Evolutionary conservation across 768 basidiomycete genomes (phyloP).

Genomic region (Termitomyces sp.): DNA sequence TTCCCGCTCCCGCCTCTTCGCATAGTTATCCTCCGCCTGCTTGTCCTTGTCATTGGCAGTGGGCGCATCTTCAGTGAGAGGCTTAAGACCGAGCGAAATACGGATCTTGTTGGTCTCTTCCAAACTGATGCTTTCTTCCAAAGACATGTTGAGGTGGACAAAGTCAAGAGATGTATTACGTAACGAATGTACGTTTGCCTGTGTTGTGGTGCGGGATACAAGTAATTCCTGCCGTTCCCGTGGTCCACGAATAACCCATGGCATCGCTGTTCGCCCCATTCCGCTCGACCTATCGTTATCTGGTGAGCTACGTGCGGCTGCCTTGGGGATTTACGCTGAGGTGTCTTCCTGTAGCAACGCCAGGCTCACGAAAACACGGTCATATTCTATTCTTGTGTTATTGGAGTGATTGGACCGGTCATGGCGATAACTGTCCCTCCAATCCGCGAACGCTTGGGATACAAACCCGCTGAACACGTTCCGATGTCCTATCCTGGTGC

Average conservation of each 20-base stretch:
- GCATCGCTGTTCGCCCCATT: constrained; percentile 46
- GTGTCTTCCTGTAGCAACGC: constrained; percentile 79
- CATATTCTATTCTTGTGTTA: constrained; percentile 78
- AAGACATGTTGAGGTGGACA: constrained; percentile 36
- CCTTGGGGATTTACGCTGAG: not conserved
- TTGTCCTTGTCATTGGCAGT: constrained; percentile 73
- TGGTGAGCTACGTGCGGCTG: constrained; percentile 23
- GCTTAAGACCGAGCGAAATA: constrained; percentile 88
- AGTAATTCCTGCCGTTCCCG: constrained; percentile 9
- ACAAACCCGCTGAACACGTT: constrained; percentile 57
- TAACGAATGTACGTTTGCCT: constrained; percentile 12
- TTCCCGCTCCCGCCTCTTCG: constrained; percentile 62
- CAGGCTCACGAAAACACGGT: constrained; percentile 88
- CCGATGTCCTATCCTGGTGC: constrained; percentile 78
- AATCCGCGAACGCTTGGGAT: constrained; percentile 69
- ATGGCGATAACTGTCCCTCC: constrained; percentile 75
- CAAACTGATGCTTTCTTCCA: constrained; percentile 87
- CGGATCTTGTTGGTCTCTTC: constrained; percentile 97
- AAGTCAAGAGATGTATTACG: constrained; percentile 13
- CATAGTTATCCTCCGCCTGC: constrained; percentile 84
- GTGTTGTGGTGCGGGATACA: constrained; percentile 6
- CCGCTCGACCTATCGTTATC: constrained; percentile 45
- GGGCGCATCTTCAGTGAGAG: constrained; percentile 76
- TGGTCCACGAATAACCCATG: constrained; percentile 13
- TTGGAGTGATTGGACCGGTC: constrained; percentile 73